Percentiles rank a stretch among this genome's conserved stretches.
These are phyloP conservation scores for Leccinum variabile DNA, from an alignment of 1,284 basidiomycete species.

Conservation along the genomic window DNA sequence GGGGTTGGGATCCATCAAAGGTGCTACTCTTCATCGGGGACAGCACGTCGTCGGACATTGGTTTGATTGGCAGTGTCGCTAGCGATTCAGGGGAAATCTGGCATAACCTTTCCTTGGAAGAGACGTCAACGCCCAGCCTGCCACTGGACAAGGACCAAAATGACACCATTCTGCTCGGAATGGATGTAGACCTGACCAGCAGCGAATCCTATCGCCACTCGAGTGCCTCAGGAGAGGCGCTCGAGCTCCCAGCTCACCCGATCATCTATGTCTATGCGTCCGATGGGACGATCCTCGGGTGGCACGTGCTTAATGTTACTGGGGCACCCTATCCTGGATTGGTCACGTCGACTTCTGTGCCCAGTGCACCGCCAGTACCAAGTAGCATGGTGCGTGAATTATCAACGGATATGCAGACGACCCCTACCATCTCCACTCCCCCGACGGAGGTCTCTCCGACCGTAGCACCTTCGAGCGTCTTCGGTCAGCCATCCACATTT, in stretches of 20 bases:
- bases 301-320: constrained; percentile 66
- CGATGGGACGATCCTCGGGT: constrained; percentile 78
- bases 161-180: constrained; percentile 70
- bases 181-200: constrained; percentile 72
- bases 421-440: constrained; percentile 22
- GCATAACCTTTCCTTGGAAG: constrained; percentile 74
- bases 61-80: constrained; percentile 57
- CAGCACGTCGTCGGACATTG: constrained; percentile 73
- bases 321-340: constrained; percentile 57
- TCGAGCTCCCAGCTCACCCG: constrained; percentile 56
- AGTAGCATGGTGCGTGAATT: constrained; percentile 27
- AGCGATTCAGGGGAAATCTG: constrained; percentile 49
- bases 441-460: constrained; percentile 14
- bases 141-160: constrained; percentile 71
- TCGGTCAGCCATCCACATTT: constrained; percentile 28
- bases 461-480: constrained; percentile 20
- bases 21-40: constrained; percentile 71
- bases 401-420: constrained; percentile 35
- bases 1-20: constrained; percentile 65
- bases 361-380: constrained; percentile 14
- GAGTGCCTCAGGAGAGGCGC: constrained; percentile 47
- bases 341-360: constrained; percentile 26
- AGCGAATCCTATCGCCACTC: constrained; percentile 41
- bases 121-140: constrained; percentile 64
- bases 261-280: constrained; percentile 77